Evolutionary conservation across 192 early-diverging fungal species (phyloP), one percentile per base, ranked within the genome.

Genomic region (Rhizophagus prolifer): DNA sequence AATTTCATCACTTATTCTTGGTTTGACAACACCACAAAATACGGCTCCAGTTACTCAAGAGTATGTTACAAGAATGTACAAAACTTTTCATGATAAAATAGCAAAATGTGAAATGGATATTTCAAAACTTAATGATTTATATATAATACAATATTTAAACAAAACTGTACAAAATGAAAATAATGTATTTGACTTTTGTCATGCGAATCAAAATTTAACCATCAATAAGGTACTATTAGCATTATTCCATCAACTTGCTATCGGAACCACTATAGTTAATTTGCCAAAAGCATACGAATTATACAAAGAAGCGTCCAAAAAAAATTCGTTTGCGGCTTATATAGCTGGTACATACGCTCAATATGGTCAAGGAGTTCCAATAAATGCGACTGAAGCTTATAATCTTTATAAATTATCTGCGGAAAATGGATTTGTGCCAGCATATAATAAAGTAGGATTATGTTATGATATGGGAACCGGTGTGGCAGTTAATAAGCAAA

Each of bases 291-390:
- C 50, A 0, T 54, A 21, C 7, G 50, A 21, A 54, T 54, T 54
- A 6, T 54, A 21, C 19, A 54, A 54, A 6, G 50, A 54, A 21
- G 16, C 16, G 1, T 54, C 50, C 6, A 21, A 16, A 21, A 54
- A 54, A 7, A 19, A 54, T 19, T 21, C 50, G 5, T 54, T 54
- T 21, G 50, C 50, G 14, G 50, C 50, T 54, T 54, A 54, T 54
- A 16, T 54, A 19, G 50, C 16, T 19, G 50, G 50, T 19, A 21
- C 4, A 54, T 54, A 21, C 4, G 4, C 16, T 54, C 91, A 90
- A 34, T 91, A 94, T 81, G 93, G 84, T 14, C 87, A 91, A 70
- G 93, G 90, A 30, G 83, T 86, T 13, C 86, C 85, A 26, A 89
- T 90, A 81, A 89, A 93, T 77, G 86, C 86, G 25, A 78, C 71